Evolutionary conservation across 257 asterid genomes (phyloP).

Genomic region (Ilex asprella): DNA sequence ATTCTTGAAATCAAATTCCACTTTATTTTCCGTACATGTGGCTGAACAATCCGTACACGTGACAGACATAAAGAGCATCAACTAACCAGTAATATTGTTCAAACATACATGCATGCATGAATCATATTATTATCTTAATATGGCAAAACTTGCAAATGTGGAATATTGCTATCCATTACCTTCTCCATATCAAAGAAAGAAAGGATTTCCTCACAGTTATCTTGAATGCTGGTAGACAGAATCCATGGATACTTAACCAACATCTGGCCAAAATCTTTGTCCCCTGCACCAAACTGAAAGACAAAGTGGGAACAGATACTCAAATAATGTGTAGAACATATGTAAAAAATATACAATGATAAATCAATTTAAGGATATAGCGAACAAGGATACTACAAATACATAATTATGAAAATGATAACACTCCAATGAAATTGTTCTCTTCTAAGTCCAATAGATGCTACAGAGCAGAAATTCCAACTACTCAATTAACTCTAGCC

Average conservation of each 20-base stretch:
- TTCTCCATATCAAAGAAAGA: slow-evolving; percentile 56
- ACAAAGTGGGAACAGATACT: slow-evolving; percentile 1
- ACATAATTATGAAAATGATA: no score
- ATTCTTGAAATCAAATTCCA: neutral
- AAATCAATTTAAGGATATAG: no score
- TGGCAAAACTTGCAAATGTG: no score
- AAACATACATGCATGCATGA: neutral
- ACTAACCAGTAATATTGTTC: neutral
- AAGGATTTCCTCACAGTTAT: slow-evolving; percentile 53
- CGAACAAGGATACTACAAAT: no score
- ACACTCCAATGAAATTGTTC: no score
- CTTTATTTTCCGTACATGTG: neutral
- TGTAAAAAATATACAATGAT: no score
- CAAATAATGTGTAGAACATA: no score
- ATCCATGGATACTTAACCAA: slow-evolving; percentile 91
- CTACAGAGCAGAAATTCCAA: no score
- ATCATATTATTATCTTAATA: neutral
- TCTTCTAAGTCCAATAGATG: no score
- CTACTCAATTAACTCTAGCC: no score
- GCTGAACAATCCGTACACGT: neutral
- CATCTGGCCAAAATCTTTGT: slow-evolving; percentile 54
- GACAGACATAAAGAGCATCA: neutral
- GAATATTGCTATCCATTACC: slow-evolving; percentile 29
- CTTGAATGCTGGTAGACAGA: slow-evolving; percentile 60
- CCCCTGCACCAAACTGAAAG: slow-evolving; percentile 46